These are phyloP conservation scores for Schizophyllum commune DNA, from an alignment of 1,284 basidiomycete species.

Conservation along the genomic window DNA sequence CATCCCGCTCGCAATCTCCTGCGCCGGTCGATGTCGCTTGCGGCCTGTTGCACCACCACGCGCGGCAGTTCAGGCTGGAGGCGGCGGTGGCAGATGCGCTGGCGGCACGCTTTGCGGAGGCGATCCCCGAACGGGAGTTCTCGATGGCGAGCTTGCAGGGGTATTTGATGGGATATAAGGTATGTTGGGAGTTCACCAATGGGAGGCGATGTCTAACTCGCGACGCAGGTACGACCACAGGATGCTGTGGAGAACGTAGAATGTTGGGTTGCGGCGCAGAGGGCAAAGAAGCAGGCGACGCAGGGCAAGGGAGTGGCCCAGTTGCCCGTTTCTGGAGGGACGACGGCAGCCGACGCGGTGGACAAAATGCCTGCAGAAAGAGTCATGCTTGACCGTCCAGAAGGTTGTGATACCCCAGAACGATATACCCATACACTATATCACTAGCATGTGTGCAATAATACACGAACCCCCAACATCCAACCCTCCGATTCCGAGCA, in stretches of 20 bases:
- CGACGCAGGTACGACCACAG: conserved; percentile 39
- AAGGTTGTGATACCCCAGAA: not conserved
- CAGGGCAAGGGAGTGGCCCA: not conserved
- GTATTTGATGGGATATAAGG: conserved; percentile 60
- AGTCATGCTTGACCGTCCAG: not conserved
- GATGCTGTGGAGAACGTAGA: conserved; percentile 43
- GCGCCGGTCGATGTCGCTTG: conserved; percentile 16
- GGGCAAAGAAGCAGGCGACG: not conserved
- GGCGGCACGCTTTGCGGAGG: conserved; percentile 48
- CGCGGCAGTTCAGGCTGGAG: conserved; percentile 15
- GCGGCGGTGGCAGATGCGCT: conserved; percentile 26
- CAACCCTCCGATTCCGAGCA: no score
- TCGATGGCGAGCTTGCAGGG: conserved; percentile 74
- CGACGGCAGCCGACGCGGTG: no score
- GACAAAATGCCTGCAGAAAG: not conserved
- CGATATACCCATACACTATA: not conserved
- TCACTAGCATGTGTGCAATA: not conserved
- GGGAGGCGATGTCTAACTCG: not conserved
- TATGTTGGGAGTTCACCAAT: not conserved
- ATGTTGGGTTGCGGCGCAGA: conserved; percentile 41
- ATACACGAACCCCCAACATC: no score
- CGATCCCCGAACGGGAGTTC: conserved; percentile 55
- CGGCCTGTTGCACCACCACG: not conserved
- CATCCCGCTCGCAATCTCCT: not conserved
- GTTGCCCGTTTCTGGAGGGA: no score